Base-by-base conservation (phyloP, 257 asterid species). In the Rauvolfia tetraphylla region DNA sequence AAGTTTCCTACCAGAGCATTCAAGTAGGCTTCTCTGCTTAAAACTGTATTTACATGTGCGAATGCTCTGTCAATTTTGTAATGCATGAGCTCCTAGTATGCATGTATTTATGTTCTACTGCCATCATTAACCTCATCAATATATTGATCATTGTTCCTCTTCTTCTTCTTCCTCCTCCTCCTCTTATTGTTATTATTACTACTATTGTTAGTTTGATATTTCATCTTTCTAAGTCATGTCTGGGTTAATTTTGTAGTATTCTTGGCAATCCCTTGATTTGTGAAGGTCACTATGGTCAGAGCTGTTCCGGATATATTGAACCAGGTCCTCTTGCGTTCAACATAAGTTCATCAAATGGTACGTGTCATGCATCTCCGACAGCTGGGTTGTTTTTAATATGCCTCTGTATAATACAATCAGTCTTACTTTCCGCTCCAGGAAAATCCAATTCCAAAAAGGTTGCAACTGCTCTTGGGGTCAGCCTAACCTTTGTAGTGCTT, bases 211-310 rank as follows among this genome's bases (percentile, higher is more conserved):
- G 48, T 75, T 41, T 70, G 51, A 62, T 65, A 15, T 65, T 34
- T 18, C 44, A 36, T 27, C 66, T n/a, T 58, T 27, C 18, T 10
- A 56, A 34, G 38, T 61, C 5, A 33, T 48, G 22, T 33, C 51
- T 11, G 25, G 2, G 18, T 31, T 34, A 76, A 63, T 57, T 41
- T 67, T 76, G 63, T 82, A 92, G 98, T 83, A 84, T 90, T 68
- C 70, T 84, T 74, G 98, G 98, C 4, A 94, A 94, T 76, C 97
- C 98, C 66, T 74, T 83, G 56, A 88, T 94, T 66, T 94, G 98
- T 86, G 96, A 89, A 81, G 84, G 82, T 85, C 90, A 83, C 75
- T 87, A 94, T 22, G 71, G 73, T 56, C 91, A 89, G 86, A 86
- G 81, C 67, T 94, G 98, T 78, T 83, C 90, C 66, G 95, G 89